Base-by-base conservation (phyloP, 2,329 filamentous ascomycete genomes). In the Trichophyton rubrum region DNA sequence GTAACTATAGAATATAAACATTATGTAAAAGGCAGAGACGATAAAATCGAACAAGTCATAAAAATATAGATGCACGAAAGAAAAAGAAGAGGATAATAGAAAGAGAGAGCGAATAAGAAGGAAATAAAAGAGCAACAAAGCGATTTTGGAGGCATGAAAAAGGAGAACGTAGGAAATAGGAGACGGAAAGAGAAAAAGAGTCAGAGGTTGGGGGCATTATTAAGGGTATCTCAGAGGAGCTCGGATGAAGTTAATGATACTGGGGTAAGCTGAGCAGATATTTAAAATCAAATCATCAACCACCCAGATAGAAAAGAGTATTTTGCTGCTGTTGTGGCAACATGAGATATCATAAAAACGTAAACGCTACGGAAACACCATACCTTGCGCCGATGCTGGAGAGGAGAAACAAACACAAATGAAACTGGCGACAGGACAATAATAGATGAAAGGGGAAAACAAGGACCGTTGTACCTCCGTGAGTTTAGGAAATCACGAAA, bases 351-450 rank as follows among this genome's bases (percentile, higher is more conserved):
- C 51, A 55, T 55, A 55, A 55, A 58, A 38, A 41, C 56, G 20
- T 58, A 27, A 45, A 58, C 40, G 51, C 51, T 58, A 49, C 7
- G 57, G 13, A 33, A 35, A 38, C 43, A 51, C 51, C 51, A 35
- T 55, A 55, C 57, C 61, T 47, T 62, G 57, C 58, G 56, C 59
- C 45, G 55, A 62, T 43, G 55, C 58, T 62, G 15, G 40, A 17
- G 11, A 40, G 24, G 20, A 13, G 41, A 38, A 35, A 58, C 33
- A 3, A 38, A 11, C 33, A 57, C 20, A 60, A 45, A 53, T 51
- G 51, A 55, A 55, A 38, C 15, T 3, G 27, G 27, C 3, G 5
- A n/a, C 20, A 40, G 56, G 45, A 45, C 41, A 33, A 6, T 30
- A 30, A 30, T 30, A 30, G 5, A 13, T 30, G 40, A 3, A n/a